A percentile compares a stretch with the other conserved stretches of the same genome.
phyloP scores from a whole-genome alignment of 2,329 filamentous ascomycete species.

The Fusarium brachygibbosum region DNA sequence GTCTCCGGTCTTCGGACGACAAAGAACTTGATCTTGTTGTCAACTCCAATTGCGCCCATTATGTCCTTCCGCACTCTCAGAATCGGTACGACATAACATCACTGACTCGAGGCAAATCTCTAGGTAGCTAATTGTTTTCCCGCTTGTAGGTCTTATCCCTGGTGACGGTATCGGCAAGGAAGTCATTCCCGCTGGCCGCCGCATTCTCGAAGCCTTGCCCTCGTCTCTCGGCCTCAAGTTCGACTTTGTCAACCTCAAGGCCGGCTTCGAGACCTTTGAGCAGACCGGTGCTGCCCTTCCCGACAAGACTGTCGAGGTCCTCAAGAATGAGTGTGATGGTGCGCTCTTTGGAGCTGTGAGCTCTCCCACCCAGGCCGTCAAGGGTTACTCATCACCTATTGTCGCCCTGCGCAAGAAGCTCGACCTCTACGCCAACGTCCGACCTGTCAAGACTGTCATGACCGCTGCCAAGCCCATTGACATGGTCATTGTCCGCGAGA shows the following conservation, averaged over 20 bases:
- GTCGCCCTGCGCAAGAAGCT: conserved; percentile 96
- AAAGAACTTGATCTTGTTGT: conserved; percentile 44
- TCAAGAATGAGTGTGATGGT: conserved; percentile 92
- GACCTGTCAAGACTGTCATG: conserved; percentile 87
- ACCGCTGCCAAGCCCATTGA: conserved; percentile 81
- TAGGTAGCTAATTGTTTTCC: conserved; percentile 9
- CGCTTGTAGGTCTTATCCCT: conserved; percentile 83
- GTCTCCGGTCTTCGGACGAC: conserved; percentile 48
- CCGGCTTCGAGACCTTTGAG: conserved; percentile 94
- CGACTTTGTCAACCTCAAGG: conserved; percentile 92
- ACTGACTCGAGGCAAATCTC: background rate
- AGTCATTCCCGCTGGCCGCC: conserved; percentile 94
- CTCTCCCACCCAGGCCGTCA: conserved; percentile 89
- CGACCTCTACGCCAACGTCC: conserved; percentile 96
- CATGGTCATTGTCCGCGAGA: conserved; percentile 98
- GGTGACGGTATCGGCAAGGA: conserved; percentile 99
- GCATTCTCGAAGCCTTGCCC: conserved; percentile 92
- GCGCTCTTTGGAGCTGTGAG: conserved; percentile 96
- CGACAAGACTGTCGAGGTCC: conserved; percentile 88
- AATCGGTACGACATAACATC: conserved; percentile 53
- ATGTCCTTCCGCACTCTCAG: conserved; percentile 60
- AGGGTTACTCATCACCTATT: conserved; percentile 96
- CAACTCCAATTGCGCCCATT: conserved; percentile 46
- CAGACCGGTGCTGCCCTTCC: conserved; percentile 89
- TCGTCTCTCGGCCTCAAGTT: conserved; percentile 93